Evolutionary conservation across 129 eudicot species (phyloP).

Genomic region (Deinandra increscens): DNA sequence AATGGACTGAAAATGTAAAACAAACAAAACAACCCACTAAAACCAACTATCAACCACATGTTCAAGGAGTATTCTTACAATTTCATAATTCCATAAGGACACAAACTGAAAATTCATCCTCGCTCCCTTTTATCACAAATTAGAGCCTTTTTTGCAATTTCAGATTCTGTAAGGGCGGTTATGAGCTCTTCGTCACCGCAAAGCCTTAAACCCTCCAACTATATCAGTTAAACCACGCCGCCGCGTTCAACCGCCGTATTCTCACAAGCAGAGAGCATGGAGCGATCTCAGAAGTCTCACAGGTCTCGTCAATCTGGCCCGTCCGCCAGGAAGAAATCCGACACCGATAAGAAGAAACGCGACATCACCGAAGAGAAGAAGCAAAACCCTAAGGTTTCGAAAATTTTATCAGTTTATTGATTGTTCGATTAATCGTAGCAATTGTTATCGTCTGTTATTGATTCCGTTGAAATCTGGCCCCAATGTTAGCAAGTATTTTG

Average conservation of each 20-base stretch:
- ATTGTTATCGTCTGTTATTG: background rate
- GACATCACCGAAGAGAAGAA: conserved; percentile 35
- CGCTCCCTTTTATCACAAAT: background rate
- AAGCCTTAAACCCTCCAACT: conserved; percentile 32
- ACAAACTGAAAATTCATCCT: background rate
- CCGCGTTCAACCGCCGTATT: conserved; percentile 3
- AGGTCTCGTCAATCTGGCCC: conserved; percentile 75
- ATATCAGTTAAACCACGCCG: conserved; percentile 18
- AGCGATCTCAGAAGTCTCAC: conserved; percentile 65
- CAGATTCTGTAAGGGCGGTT: conserved; percentile 23
- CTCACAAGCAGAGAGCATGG: conserved; percentile 30
- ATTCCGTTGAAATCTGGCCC: background rate
- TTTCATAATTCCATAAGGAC: background rate
- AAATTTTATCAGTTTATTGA: background rate
- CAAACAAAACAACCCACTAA: no score
- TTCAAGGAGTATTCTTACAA: background rate
- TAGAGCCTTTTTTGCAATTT: conserved; percentile 3
- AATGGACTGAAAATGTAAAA: no score
- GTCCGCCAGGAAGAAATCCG: conserved; percentile 58
- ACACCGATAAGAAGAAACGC: conserved; percentile 50
- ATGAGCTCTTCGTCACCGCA: conserved; percentile 16
- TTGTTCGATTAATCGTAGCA: background rate
- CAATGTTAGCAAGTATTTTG: background rate
- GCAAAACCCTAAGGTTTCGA: conserved; percentile 69
- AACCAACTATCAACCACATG: background rate